A percentile compares a stretch with the other conserved stretches of the same genome.
Evolutionary conservation across 2,329 filamentous ascomycete genomes (phyloP).

Genomic region (Trichoderma oligosporum): DNA sequence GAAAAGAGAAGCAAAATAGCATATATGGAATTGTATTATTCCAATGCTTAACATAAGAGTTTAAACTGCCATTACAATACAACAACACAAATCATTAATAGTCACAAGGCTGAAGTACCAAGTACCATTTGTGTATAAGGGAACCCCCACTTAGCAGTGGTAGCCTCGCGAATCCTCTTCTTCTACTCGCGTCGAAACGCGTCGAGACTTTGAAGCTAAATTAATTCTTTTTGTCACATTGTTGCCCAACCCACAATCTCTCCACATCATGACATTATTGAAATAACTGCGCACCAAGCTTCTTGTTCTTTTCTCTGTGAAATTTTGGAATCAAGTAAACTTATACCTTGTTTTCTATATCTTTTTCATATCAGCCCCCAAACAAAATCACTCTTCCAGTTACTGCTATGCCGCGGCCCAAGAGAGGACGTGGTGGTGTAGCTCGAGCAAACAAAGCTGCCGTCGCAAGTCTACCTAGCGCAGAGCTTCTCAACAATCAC

Average conservation of each 20-base stretch:
- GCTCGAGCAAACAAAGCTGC: slow-evolving; percentile 25
- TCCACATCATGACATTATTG: neutral
- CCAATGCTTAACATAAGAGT: too few species aligned
- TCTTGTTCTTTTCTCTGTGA: neutral
- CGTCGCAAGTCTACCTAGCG: neutral
- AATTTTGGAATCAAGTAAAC: neutral
- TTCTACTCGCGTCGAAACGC: slow-evolving; percentile 30
- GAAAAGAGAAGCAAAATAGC: neutral
- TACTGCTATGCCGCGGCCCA: slow-evolving; percentile 30
- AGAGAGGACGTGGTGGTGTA: slow-evolving; percentile 29
- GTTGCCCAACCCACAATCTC: slow-evolving; percentile 4
- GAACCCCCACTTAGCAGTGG: neutral
- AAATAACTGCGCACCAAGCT: neutral
- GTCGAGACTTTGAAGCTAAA: slow-evolving; percentile 25
- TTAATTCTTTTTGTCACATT: slow-evolving; percentile 16
- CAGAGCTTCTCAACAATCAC: slow-evolving; percentile 5
- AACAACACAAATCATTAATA: neutral
- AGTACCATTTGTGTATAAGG: neutral
- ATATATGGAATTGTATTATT: neutral
- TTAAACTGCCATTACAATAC: too few species aligned
- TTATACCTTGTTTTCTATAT: neutral
- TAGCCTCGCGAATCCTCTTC: slow-evolving; percentile 17
- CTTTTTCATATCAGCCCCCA: neutral
- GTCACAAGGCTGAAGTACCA: slow-evolving; percentile 21
- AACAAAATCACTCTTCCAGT: neutral